Evolutionary conservation across 1,139 yeast species (phyloP).

Genomic region (Sugiyamaella xylanicola): DNA sequence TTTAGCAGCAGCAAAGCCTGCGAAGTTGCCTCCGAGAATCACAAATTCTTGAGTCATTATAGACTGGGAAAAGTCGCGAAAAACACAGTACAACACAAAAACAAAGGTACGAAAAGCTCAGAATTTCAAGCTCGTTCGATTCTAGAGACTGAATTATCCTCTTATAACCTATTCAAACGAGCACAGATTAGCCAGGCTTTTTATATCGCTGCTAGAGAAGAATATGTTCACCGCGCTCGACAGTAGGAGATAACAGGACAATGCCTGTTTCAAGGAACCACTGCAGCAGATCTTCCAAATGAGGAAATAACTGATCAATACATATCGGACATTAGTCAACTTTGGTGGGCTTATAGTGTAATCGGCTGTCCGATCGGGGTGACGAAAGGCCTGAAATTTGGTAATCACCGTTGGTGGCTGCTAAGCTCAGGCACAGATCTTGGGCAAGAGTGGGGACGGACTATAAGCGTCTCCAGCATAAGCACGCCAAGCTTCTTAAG

Average conservation of each 20-base stretch:
- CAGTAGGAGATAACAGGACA: background rate
- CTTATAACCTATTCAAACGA: background rate
- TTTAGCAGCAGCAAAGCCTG: constrained; percentile 29
- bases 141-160: background rate
- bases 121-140: too few species aligned
- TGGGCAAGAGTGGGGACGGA: too few species aligned
- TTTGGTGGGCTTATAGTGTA: background rate
- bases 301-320: background rate
- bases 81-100: too few species aligned
- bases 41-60: constrained; percentile 27
- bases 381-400: background rate
- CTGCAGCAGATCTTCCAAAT: background rate
- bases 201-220: background rate
- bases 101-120: too few species aligned
- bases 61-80: background rate
- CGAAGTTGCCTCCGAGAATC: constrained; percentile 35
- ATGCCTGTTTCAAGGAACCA: background rate
- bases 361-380: constrained; percentile 11
- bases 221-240: background rate
- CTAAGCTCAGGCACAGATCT: background rate
- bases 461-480: background rate
- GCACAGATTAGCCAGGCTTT: background rate
- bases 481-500: background rate
- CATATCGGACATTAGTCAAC: constrained; percentile 15
- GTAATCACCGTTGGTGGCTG: background rate